Base-by-base conservation (phyloP, 2,329 filamentous ascomycete species). In the Hirsutella thompsonii region DNA sequence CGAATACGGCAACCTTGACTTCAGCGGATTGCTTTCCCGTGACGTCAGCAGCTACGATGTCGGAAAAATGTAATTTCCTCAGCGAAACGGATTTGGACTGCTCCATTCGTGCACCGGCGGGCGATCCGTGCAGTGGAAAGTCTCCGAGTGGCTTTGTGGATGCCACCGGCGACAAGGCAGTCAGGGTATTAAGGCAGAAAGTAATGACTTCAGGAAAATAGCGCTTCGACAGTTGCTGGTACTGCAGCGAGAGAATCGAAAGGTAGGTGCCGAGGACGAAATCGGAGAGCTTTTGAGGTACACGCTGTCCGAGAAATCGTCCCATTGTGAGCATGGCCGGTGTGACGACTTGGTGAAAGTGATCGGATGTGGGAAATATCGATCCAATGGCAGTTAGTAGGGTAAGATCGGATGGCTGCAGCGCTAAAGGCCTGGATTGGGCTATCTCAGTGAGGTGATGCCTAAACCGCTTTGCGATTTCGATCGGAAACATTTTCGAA, bases 261-360 rank as follows among this genome's bases (percentile, higher is more conserved):
- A 94, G 64, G 56, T 86, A 95, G 8, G 79, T 75, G 10, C 92
- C 92, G 3, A 70, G 79, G 3, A 76, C 74, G 45, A 85, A 74
- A 49, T 92, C 83, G 8, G 70, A 63, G 4, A 86, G 60, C 8
- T 65, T 68, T 35, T 75, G 68, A 0, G 87, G 79, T 0, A 81
- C 70, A 42, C 79, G 86, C 51, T 94, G 79, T 1, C 83, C 86
- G 20, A 98, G 71, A 61, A 84, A 95, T 41, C 86, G 78, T 11
- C 75, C 76, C 60, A 96, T 85, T n/a, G 81, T 74, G 5, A 95
- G 76, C 61, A 87, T 83, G 1, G 90, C 83, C 2, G 92, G 92
- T 2, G 92, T 98, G 33, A 87, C 83, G 29, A 96, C 86, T 52
- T 92, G 83, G 54, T 98, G 92, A 61, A 96, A 98, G 62, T 96